Base-by-base conservation (phyloP, 2,329 filamentous ascomycete genomes). In the Camillea tinctor region DNA sequence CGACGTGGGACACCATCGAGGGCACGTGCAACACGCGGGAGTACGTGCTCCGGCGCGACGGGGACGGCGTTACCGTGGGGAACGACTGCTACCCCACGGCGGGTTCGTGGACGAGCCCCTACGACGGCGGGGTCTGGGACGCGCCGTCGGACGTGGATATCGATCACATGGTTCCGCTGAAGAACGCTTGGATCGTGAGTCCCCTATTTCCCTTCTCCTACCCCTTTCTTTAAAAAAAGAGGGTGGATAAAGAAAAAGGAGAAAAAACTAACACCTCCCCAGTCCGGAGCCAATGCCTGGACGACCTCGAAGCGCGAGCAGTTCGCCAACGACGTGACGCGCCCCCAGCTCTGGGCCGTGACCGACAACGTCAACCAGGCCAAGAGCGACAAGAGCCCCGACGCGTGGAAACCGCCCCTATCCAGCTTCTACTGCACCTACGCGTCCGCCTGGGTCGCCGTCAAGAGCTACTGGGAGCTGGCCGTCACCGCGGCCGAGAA, bases 151-250 rank as follows among this genome's bases (percentile, higher is more conserved):
- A 93, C 67, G 74, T 95, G 1, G 90, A 94, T 67, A 94, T 95
- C 61, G 92, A 95, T 73, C 92, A 95, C 73, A 81, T 95, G 76
- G 90, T 96, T 2, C 91, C 92, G 0, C 74, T 96, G 62, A 88
- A 88, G 71, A 92, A 93, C 70, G 90, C 91, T 4, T 94, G 90
- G 91, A 86, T 89, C 62, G 84, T 87, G 66, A 69, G 80, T 75
- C 4, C 19, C 36, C 22, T 52, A 22, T 6, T 40, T 30, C 19
- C 24, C 48, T 24, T 48, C 7, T n/a, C 15, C 9, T 30, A 3
- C 52, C 13, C 58, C 24, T 19, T n/a, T n/a, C n/a, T n/a, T n/a
- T n/a, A n/a, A n/a, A n/a, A n/a, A n/a, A n/a, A n/a, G n/a, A n/a
- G n/a, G n/a, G n/a, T n/a, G n/a, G n/a, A n/a, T n/a, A n/a, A n/a